A percentile compares a stretch with the other conserved stretches of the same genome.
Conservation (phyloP, 1,284 basidiomycete genomes). For the Ustilago nuda region DNA sequence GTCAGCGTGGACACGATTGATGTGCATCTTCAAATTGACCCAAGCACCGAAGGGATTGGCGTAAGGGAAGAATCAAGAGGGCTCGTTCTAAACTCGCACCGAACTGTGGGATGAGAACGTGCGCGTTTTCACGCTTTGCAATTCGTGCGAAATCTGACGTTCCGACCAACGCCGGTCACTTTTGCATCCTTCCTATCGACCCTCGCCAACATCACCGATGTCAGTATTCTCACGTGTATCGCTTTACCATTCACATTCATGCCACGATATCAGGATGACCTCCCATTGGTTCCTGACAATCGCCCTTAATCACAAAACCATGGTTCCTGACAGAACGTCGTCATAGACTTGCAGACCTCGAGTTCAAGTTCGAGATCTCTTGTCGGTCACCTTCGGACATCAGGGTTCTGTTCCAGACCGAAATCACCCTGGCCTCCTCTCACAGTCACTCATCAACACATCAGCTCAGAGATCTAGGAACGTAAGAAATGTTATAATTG, state of each 20-base stretch:
- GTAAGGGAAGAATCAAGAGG: background rate
- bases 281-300: background rate
- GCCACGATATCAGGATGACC: background rate
- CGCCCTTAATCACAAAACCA: background rate
- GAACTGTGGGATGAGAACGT: slow-evolving; percentile 7
- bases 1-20: background rate
- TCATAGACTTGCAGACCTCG: background rate
- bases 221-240: slow-evolving; percentile 1
- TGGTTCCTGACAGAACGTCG: background rate
- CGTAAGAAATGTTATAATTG: slow-evolving; percentile 11
- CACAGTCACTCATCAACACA: background rate
- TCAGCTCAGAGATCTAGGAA: background rate
- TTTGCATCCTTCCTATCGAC: background rate
- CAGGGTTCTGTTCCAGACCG: background rate
- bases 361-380: background rate
- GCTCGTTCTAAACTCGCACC: slow-evolving; percentile 10
- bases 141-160: slow-evolving; percentile 13
- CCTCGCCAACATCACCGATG: slow-evolving; percentile 1
- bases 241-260: background rate
- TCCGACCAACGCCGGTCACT: slow-evolving; percentile 13
- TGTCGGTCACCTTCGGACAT: slow-evolving; percentile 6
- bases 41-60: background rate
- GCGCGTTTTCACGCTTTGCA: slow-evolving; percentile 5
- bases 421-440: background rate
- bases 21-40: background rate